Base-by-base conservation (phyloP, 208 protist genomes). In the Novymonas esmeraldas region DNA sequence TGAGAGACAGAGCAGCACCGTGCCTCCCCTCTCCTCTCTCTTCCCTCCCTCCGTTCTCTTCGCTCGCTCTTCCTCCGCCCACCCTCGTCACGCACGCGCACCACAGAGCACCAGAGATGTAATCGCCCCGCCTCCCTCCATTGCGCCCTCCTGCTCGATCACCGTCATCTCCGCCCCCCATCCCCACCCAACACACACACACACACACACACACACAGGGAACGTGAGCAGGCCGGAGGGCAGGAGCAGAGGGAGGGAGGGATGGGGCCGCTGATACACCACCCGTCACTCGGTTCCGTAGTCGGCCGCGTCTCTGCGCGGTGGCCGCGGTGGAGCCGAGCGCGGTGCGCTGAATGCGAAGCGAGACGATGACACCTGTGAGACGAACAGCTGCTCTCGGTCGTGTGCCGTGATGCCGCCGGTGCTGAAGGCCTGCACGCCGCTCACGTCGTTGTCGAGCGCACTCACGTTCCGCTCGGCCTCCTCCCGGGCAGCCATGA, bases 321-420 rank as follows among this genome's bases (percentile, higher is more conserved):
- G 52, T 11, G 29, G 42, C 24, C 26, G 38, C 7, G 33, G 72
- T 22, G 33, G 36, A 45, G 26, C 31, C 18, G 31, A 13, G 16
- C 46, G 59, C 2, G 64, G 64, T 33, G 29, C 26, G 54, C 34
- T 31, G 18, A 50, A 24, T 14, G 46, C 36, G 48, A 24, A 49
- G n/a, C 55, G 44, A 6, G 41, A 48, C 14, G 50, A 59, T 18
- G 55, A 70, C n/a, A 81, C 77, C 62, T 87, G 73, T 6, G 87
- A 87, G 14, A 93, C 87, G 49, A 93, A 90, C 34, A 87, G 60
- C 49, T 82, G 78, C 66, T 93, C 87, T 22, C 84, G 51, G 34
- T 93, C 84, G 62, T 93, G 84, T 2, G 84, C 82, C 2, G 82
- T 93, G 41, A 61, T 72, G 44, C 41, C 57, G 14, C 62, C 60